Conservation (phyloP, 257 asterid genomes). For the Galeopsis tetrahit region DNA sequence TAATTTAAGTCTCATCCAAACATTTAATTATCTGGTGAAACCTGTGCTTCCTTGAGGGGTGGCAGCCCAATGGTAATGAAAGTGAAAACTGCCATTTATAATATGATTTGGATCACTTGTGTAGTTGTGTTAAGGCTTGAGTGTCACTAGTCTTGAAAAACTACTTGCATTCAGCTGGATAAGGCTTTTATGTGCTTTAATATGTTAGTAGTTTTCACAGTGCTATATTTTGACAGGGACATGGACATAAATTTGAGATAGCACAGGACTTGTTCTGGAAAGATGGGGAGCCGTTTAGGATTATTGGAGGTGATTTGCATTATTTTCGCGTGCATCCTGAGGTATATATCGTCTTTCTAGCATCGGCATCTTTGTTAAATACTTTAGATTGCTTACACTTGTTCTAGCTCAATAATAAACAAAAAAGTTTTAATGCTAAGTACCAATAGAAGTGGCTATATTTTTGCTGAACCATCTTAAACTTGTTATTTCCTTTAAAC, state of each 20-base stretch:
- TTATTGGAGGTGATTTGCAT: slow-evolving; percentile 95
- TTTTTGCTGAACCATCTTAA: slow-evolving; percentile 15
- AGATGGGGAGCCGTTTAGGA: slow-evolving; percentile 81
- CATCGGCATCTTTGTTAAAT: background rate
- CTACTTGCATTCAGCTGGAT: background rate
- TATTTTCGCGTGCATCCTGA: slow-evolving; percentile 85
- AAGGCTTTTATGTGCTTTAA: background rate
- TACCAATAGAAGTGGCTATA: background rate
- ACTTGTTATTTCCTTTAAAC: slow-evolving; percentile 30
- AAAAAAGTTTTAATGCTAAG: background rate
- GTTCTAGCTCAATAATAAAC: slow-evolving; percentile 15
- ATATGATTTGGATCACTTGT: background rate
- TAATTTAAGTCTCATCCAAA: background rate
- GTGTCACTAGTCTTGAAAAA: background rate
- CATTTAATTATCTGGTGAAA: background rate
- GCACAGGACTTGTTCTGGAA: slow-evolving; percentile 87
- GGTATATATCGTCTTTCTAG: slow-evolving; percentile 45
- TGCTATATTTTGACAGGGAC: slow-evolving; percentile 44
- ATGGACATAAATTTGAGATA: slow-evolving; percentile 64
- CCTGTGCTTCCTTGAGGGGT: background rate
- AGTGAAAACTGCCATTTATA: background rate
- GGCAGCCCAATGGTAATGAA: background rate
- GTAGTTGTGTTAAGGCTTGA: background rate
- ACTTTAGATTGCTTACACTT: background rate
- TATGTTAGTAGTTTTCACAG: slow-evolving; percentile 13